Conservation (phyloP, 2,329 filamentous ascomycete genomes). For the Trichoderma oligosporum region DNA sequence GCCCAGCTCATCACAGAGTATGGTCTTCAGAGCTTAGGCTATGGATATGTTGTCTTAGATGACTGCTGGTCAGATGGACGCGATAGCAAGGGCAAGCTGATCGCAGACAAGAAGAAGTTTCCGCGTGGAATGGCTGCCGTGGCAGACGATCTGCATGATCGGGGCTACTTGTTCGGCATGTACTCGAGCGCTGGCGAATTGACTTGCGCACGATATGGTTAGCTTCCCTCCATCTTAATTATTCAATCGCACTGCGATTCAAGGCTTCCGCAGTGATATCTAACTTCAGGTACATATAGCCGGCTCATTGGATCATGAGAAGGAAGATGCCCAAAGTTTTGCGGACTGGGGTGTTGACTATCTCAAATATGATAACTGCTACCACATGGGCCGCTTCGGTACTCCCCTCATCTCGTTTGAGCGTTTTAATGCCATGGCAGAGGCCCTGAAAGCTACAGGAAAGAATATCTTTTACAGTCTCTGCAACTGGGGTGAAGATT, state of each 20-base stretch:
- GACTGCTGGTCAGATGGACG: slow-evolving; percentile 35
- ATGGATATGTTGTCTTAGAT: slow-evolving; percentile 32
- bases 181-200: slow-evolving; percentile 41
- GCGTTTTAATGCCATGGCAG: slow-evolving; percentile 28
- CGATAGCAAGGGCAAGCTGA: slow-evolving; percentile 27
- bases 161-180: slow-evolving; percentile 38
- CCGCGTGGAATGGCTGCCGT: slow-evolving; percentile 36
- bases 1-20: slow-evolving; percentile 25
- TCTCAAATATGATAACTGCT: slow-evolving; percentile 51
- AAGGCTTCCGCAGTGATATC: too few relatives aligned
- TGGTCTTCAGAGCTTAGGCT: slow-evolving; percentile 30
- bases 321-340: slow-evolving; percentile 50
- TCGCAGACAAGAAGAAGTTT: slow-evolving; percentile 35
- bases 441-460: slow-evolving; percentile 33
- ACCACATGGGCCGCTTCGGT: slow-evolving; percentile 17
- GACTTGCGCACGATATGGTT: slow-evolving; percentile 42
- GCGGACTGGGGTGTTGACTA: slow-evolving; percentile 52
- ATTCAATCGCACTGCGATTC: too few relatives aligned
- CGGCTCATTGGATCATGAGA: slow-evolving; percentile 50
- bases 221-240: neutral
- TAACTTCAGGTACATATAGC: slow-evolving; percentile 30
- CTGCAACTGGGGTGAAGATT: slow-evolving; percentile 34
- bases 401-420: slow-evolving; percentile 16
- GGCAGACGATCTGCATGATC: slow-evolving; percentile 33
- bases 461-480: slow-evolving; percentile 33